Evolutionary conservation across 352 stramenopile species (phyloP), one percentile per base, ranked within the genome.

Genomic region (Phytophthora chlamydospora): DNA sequence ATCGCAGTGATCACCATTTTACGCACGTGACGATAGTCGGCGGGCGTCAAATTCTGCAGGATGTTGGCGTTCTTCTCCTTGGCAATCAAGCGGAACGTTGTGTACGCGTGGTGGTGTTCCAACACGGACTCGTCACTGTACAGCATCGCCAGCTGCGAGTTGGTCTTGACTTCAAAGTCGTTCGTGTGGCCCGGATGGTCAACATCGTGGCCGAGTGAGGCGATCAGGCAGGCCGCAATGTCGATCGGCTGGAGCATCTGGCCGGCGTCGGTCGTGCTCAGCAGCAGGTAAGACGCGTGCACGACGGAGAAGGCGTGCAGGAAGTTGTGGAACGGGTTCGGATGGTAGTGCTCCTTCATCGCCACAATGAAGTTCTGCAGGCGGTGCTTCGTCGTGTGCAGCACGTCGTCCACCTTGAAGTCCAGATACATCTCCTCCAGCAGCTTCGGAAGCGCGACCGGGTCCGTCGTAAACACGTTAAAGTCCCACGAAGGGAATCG

Each of bases 291-390:
- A 6, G 75, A 71, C 19, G 87, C 75, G 68, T 97, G 91, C 27
- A 96, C 76, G 24, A 97, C 90, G 2, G 86, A 91, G 51, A 96
- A 87, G 12, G 85, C 92, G 63, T 98, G 92, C 58, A 90, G 43
- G 59, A 94, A 97, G 76, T 96, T 97, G 75, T 97, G 90, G 66
- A 97, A 97, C 41, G 91, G 86, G 57, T 95, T 95, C 35, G 84
- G 84, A 62, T 93, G 86, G 64, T 95, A 95, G 41, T 90, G 79
- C 16, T 90, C 83, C 51, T 91, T 90, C 55, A 91, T 85, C 7
- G 75, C 81, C 42, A 85, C 68, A 59, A 95, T 90, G 45, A 95
- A 95, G 56, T 92, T 90, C 33, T 80, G 80, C 39, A 95, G 50
- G 5, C 72, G 76, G 19, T 78, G 59, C 59, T 79, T 77, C 13